Conservation (phyloP, 2,329 filamentous ascomycete species). For the Diaporthe citrichinensis region DNA sequence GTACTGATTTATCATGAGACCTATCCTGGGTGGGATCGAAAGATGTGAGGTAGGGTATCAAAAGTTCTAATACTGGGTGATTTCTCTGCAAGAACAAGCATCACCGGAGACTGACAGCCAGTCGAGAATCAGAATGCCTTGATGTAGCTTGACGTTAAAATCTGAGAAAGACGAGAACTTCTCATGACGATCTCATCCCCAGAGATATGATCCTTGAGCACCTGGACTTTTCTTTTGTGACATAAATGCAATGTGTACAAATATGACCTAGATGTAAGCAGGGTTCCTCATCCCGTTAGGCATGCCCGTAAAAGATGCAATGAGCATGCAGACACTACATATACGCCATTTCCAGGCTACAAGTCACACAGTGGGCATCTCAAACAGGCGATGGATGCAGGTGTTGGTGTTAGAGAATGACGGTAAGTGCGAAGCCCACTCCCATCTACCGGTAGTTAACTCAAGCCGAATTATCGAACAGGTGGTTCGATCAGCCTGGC, state of each 20-base stretch:
- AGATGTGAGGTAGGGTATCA: background rate
- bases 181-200: background rate
- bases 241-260: background rate
- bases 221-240: background rate
- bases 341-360: background rate
- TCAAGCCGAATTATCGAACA: background rate
- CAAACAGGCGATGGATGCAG: background rate
- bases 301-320: background rate
- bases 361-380: background rate
- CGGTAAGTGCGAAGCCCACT: background rate
- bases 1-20: background rate
- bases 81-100: background rate
- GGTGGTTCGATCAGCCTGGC: background rate
- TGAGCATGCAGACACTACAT: background rate
- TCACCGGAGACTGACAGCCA: background rate
- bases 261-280: background rate
- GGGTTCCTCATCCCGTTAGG: background rate
- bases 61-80: background rate
- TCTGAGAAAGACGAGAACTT: background rate
- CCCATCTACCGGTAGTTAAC: background rate
- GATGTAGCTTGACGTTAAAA: background rate
- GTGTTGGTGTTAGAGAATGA: background rate
- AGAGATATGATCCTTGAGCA: background rate
- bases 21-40: background rate
- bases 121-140: background rate